A percentile compares a stretch with the other conserved stretches of the same genome.
phyloP scores from a whole-genome alignment of 129 eudicot species.

The Arctium lappa region DNA sequence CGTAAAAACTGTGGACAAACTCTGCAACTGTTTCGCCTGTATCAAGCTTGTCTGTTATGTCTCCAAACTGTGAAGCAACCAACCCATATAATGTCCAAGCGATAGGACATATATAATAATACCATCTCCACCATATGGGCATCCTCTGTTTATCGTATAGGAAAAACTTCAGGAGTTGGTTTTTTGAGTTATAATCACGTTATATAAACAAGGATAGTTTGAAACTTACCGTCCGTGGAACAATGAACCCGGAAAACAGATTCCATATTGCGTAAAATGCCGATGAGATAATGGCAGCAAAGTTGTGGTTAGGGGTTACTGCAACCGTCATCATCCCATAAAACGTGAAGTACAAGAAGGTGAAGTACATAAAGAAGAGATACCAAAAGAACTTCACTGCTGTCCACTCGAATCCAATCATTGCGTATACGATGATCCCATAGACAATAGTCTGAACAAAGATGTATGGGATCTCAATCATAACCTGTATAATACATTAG shows the following conservation, averaged over 20 bases:
- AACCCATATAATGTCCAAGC: slow-evolving; percentile 76
- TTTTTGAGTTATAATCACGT: neutral
- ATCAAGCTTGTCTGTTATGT: slow-evolving; percentile 44
- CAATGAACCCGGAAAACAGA: slow-evolving; percentile 80
- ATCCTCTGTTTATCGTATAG: slow-evolving; percentile 56
- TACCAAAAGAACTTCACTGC: slow-evolving; percentile 70
- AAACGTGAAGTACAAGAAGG: slow-evolving; percentile 77
- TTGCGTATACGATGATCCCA: slow-evolving; percentile 70
- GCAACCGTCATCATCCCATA: slow-evolving; percentile 96
- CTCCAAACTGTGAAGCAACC: slow-evolving; percentile 70
- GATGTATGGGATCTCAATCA: slow-evolving; percentile 80
- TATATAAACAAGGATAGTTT: neutral
- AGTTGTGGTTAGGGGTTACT: slow-evolving; percentile 70
- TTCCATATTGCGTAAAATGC: slow-evolving; percentile 82
- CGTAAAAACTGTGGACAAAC: slow-evolving; percentile 52
- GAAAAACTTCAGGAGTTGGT: neutral
- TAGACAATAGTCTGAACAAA: slow-evolving; percentile 65
- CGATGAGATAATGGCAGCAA: slow-evolving; percentile 74
- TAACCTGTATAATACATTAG: slow-evolving; percentile 43
- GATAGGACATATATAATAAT: slow-evolving; percentile 53
- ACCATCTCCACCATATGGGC: slow-evolving; percentile 93
- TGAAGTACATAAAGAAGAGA: slow-evolving; percentile 80
- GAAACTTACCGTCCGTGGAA: slow-evolving; percentile 76
- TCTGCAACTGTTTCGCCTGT: slow-evolving; percentile 49
- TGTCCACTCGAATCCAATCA: slow-evolving; percentile 88